Evolutionary conservation across 768 basidiomycete genomes (phyloP).

Genomic region (Leccinellum luteum): DNA sequence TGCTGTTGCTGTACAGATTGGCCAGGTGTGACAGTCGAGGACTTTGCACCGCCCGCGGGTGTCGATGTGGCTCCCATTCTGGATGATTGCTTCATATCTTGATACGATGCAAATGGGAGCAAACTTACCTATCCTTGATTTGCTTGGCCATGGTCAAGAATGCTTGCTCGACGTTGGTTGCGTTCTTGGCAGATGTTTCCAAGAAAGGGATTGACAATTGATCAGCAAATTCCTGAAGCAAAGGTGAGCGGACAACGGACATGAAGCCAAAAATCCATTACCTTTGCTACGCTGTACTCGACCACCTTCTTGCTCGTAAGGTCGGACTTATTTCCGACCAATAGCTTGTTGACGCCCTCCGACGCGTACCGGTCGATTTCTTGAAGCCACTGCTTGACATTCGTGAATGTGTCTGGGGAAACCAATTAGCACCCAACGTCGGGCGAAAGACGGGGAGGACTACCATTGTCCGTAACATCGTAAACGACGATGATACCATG

Average conservation of each 20-base stretch:
- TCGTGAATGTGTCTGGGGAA: slow-evolving; percentile 80
- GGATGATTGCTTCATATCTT: not conserved
- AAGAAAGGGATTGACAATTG: slow-evolving; percentile 92
- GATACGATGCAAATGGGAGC: not conserved
- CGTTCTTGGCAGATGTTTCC: slow-evolving; percentile 99
- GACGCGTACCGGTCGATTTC: slow-evolving; percentile 96
- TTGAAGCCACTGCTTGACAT: slow-evolving; percentile 94
- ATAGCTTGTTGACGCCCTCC: slow-evolving; percentile 96
- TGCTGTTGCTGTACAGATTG: slow-evolving; percentile 78
- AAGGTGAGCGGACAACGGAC: slow-evolving; percentile 5
- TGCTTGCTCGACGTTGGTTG: slow-evolving; percentile 97
- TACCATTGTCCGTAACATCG: slow-evolving; percentile 93
- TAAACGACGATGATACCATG: slow-evolving; percentile 99
- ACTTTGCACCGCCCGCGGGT: slow-evolving; percentile 72
- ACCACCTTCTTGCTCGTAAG: slow-evolving; percentile 96
- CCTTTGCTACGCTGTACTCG: slow-evolving; percentile 86
- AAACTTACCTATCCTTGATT: slow-evolving; percentile 80
- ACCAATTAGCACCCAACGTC: slow-evolving; percentile 6
- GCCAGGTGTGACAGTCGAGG: slow-evolving; percentile 80
- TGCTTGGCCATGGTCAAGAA: slow-evolving; percentile 99
- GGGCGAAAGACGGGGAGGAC: slow-evolving; percentile 7
- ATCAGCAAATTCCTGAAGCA: slow-evolving; percentile 83
- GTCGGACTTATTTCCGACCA: slow-evolving; percentile 99
- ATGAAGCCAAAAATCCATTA: slow-evolving; percentile 25
- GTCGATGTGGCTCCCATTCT: slow-evolving; percentile 87